A percentile compares a stretch with the other conserved stretches of the same genome.
phyloP scores from a whole-genome alignment of 768 basidiomycete genomes.

The Lactarius hengduanensis region DNA sequence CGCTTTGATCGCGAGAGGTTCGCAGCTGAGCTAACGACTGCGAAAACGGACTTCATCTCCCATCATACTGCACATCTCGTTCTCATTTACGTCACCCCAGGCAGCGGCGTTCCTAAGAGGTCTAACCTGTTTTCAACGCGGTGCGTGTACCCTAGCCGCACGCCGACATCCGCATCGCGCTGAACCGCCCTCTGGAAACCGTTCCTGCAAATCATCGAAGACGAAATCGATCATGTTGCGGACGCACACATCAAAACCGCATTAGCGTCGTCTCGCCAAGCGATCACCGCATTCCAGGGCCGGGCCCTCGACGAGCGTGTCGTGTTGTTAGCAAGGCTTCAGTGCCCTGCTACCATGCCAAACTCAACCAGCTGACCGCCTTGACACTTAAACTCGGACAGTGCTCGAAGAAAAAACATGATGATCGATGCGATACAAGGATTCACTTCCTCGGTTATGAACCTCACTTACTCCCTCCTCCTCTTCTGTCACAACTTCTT shows the following conservation, averaged over 20 bases:
- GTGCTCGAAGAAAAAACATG: slow-evolving; percentile 7
- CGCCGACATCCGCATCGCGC: slow-evolving; percentile 38
- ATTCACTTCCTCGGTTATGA: slow-evolving; percentile 2
- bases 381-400: neutral
- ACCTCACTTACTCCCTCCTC: neutral
- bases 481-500: neutral
- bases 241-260: slow-evolving; percentile 40
- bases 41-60: slow-evolving; percentile 31
- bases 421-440: slow-evolving; percentile 16
- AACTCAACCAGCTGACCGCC: neutral
- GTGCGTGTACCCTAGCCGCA: slow-evolving; percentile 37
- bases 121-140: slow-evolving; percentile 36
- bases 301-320: slow-evolving; percentile 34
- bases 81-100: slow-evolving; percentile 26
- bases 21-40: slow-evolving; percentile 36
- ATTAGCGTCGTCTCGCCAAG: slow-evolving; percentile 41
- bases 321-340: neutral
- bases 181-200: slow-evolving; percentile 39
- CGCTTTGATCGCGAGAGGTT: slow-evolving; percentile 41
- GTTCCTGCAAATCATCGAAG: slow-evolving; percentile 42
- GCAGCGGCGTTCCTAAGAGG: slow-evolving; percentile 41
- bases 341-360: neutral
- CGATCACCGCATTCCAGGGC: slow-evolving; percentile 37
- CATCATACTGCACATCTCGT: neutral
- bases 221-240: slow-evolving; percentile 34